Evolutionary conservation across 768 basidiomycete species (phyloP), one percentile per base, ranked within the genome.

Genomic region (Boletales sp.): DNA sequence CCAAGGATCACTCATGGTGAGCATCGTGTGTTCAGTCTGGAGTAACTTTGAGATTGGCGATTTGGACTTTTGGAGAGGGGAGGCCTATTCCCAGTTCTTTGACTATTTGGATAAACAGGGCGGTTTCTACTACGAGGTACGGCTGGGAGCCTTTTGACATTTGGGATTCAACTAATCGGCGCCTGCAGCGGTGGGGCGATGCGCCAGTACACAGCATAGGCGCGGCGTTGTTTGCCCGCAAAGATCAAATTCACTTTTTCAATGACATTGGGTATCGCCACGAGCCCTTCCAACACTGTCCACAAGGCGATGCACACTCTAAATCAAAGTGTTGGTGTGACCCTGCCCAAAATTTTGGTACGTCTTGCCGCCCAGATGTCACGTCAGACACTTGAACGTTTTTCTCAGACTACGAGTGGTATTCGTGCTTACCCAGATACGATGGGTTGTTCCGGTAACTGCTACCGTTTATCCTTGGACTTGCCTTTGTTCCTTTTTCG

Each of bases 81-180:
- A 90, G 56, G 86, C 90, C 0, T 97, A 97, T 69, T 78, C 80
- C 57, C 78, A 81, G 42, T 94, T 86, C 72, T 95, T 95, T 59
- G 81, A 90, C 27, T 79, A 80, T 64, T 77, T 95, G 31, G 94
- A 95, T 56, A 69, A 76, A 2, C 80, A 81, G 41, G 93, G 93
- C 35, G 93, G 93, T 5, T 93, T 94, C 69, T 94, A 94, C 71
- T 94, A 93, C 60, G 91, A 93, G 82, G 87, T 86, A 27, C 10
- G 72, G 11, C 17, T 29, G 31, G 19, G n/a, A 6, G 4, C 35
- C 24, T 27, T 24, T 11, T 34, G 29, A 36, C 41, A 34, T 34
- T 36, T 7, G 49, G 34, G 11, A 17, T 43, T 40, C 18, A 37
- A 40, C 46, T 15, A 31, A 15, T 34, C n/a, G 13, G 4, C 24